Percentiles rank a stretch among this genome's conserved stretches.
Evolutionary conservation across 2,329 filamentous ascomycete genomes (phyloP).

Genomic region (Calonectria hongkongensis): DNA sequence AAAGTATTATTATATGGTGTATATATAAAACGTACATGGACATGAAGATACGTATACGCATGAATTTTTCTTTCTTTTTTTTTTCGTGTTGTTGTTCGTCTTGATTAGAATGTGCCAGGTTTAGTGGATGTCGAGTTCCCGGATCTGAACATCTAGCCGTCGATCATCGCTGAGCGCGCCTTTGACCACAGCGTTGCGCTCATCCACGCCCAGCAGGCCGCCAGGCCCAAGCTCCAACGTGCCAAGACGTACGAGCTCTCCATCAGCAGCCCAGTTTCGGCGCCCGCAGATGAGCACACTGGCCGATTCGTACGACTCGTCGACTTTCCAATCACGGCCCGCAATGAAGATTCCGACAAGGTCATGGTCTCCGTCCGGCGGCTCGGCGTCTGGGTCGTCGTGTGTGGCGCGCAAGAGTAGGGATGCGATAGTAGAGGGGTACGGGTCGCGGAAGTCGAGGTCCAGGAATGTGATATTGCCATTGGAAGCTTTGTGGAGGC

Average conservation of each 20-base stretch:
- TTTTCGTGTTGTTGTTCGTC: conserved; percentile 9
- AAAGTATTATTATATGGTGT: conserved; percentile 45
- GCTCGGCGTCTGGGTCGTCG: conserved; percentile 43
- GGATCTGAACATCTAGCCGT: conserved; percentile 55
- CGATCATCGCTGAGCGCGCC: conserved; percentile 54
- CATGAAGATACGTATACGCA: conserved; percentile 38
- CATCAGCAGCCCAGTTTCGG: conserved; percentile 53
- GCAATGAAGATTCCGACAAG: conserved; percentile 56
- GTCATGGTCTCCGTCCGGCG: conserved; percentile 51
- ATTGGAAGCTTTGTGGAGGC: conserved; percentile 48
- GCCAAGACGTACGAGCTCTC: conserved; percentile 57
- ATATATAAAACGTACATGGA: conserved; percentile 39
- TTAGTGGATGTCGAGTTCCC: conserved; percentile 61
- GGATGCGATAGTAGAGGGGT: conserved; percentile 47
- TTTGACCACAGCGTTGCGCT: conserved; percentile 53
- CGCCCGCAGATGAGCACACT: conserved; percentile 57
- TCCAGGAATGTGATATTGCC: conserved; percentile 46
- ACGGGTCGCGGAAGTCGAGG: conserved; percentile 49
- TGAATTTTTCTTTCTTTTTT: conserved; percentile 27
- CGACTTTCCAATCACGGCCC: conserved; percentile 56
- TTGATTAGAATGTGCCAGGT: conserved; percentile 15
- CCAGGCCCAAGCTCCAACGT: conserved; percentile 54
- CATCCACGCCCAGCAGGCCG: conserved; percentile 52
- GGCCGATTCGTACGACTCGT: conserved; percentile 53
- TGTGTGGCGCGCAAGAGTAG: conserved; percentile 48